phyloP scores from a whole-genome alignment of 2,329 filamentous ascomycete genomes.

The Lecanicillium sp. region DNA sequence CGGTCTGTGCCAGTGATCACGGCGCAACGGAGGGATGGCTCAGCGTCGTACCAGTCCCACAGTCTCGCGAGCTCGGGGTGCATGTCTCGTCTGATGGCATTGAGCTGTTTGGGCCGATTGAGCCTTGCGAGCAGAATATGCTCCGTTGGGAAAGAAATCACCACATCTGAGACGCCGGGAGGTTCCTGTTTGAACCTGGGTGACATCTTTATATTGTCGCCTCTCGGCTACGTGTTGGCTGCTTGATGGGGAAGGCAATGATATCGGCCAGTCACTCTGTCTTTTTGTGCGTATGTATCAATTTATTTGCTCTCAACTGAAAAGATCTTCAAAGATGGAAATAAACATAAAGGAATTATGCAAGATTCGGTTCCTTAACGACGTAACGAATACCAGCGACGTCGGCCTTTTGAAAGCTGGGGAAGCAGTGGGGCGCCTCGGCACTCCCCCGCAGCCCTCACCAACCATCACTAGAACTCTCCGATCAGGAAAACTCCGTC shows the following conservation, averaged over 20 bases:
- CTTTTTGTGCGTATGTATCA: neutral
- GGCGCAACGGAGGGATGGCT: conserved; percentile 51
- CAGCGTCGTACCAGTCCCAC: conserved; percentile 54
- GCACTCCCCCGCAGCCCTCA: too few species aligned
- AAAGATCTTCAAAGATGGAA: neutral
- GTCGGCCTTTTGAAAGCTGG: too few species aligned
- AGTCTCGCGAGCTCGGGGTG: conserved; percentile 40
- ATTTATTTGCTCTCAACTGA: neutral
- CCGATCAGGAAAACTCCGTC: too few species aligned
- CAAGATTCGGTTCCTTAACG: neutral
- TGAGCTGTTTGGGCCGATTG: conserved; percentile 49
- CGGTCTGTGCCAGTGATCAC: conserved; percentile 55
- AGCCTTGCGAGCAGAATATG: conserved; percentile 52
- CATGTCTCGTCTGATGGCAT: conserved; percentile 42
- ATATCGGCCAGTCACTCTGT: too few species aligned
- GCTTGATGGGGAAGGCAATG: too few species aligned
- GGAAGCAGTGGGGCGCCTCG: too few species aligned
- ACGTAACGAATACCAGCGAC: too few species aligned
- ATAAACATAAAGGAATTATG: neutral
- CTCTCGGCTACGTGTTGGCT: too few species aligned
- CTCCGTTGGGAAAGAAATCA: conserved; percentile 41
- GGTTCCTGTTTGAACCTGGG: conserved; percentile 16
- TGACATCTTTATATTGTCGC: conserved; percentile 1
- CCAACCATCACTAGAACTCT: too few species aligned
- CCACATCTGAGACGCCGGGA: conserved; percentile 30